phyloP scores from a whole-genome alignment of 495 filamentous ascomycete genomes.

The Hypoxylon intermedium region DNA sequence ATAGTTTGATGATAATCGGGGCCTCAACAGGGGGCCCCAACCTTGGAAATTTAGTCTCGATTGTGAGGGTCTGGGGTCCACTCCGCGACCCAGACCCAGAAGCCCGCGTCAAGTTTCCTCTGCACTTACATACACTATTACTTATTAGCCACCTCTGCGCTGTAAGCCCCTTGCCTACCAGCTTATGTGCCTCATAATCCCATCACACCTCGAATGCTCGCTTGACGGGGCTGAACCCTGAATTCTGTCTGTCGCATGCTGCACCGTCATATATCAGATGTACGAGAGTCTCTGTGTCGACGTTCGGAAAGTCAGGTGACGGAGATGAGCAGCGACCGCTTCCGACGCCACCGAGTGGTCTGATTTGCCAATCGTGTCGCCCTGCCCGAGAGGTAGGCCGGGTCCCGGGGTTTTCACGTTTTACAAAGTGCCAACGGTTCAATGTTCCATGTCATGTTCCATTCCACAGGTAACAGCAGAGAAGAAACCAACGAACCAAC shows the following conservation, averaged over 20 bases:
- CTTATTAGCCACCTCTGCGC: no score
- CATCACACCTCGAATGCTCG: no score
- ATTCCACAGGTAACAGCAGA: no score
- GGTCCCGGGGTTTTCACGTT: no score
- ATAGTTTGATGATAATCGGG: slow-evolving; percentile 37
- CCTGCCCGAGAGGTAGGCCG: background rate
- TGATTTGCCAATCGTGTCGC: background rate
- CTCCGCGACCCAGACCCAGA: background rate
- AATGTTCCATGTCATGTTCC: no score
- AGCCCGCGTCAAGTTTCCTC: no score
- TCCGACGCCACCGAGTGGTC: slow-evolving; percentile 11
- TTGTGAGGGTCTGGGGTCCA: slow-evolving; percentile 4
- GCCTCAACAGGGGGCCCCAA: slow-evolving; percentile 12
- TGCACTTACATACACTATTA: no score
- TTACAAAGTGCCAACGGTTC: no score
- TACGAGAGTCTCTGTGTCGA: no score
- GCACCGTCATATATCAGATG: background rate
- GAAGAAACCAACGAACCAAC: no score
- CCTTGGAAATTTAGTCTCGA: background rate
- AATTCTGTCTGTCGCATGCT: background rate
- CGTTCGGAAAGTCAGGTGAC: slow-evolving; percentile 10
- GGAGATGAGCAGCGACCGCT: background rate
- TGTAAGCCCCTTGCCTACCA: no score
- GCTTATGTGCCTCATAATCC: no score
- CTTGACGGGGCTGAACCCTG: background rate